Conservation (phyloP, 2,329 filamentous ascomycete species). For the Achaetomium macrosporum region DNA sequence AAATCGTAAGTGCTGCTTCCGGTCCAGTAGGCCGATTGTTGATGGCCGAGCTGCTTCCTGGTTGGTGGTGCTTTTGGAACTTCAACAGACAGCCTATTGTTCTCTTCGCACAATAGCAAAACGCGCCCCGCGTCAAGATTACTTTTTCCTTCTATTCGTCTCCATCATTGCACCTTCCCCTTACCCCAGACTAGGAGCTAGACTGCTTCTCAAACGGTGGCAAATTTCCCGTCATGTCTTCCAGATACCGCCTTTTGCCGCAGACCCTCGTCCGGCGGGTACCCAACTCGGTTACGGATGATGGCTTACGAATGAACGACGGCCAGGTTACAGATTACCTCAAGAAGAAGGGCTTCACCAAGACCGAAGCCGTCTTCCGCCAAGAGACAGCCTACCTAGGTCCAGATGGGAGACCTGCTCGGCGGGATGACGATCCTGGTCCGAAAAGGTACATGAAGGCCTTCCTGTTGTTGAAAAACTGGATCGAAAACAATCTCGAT, state of each 20-base stretch:
- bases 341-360: conserved; percentile 87
- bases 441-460: conserved; percentile 72
- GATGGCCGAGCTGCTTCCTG: too few relatives aligned
- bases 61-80: too few relatives aligned
- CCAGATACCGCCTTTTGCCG: not conserved
- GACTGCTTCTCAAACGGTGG: too few relatives aligned
- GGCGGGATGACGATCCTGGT: conserved; percentile 59
- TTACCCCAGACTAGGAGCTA: not conserved
- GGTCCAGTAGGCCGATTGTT: too few relatives aligned
- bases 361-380: conserved; percentile 86
- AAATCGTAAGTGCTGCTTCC: too few relatives aligned
- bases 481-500: conserved; percentile 88
- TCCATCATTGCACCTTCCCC: not conserved
- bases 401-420: conserved; percentile 70
- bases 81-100: too few relatives aligned
- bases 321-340: conserved; percentile 84
- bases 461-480: conserved; percentile 67
- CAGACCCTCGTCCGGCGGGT: not conserved
- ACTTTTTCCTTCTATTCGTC: not conserved
- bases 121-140: too few relatives aligned
- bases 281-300: not conserved
- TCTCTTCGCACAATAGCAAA: too few relatives aligned
- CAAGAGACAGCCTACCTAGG: conserved; percentile 84
- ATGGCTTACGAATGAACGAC: not conserved
- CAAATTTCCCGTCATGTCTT: not conserved